Percentiles rank a stretch among this genome's conserved stretches.
phyloP scores from a whole-genome alignment of 2,329 filamentous ascomycete species.

The Stenocarpella maydis region DNA sequence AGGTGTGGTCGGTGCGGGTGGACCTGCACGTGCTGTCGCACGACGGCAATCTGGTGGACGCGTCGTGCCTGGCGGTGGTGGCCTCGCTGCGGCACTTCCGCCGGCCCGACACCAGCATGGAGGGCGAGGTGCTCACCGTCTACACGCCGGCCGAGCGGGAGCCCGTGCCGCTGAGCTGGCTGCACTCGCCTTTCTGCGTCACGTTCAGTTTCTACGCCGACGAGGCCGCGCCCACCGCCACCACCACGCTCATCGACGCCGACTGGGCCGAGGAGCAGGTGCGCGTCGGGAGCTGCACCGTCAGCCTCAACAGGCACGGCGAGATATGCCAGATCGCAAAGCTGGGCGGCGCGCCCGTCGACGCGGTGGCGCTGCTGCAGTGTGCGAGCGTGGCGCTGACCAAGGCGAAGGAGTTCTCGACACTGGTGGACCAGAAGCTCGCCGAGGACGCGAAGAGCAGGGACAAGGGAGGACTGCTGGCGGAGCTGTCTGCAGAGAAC shows the following conservation, averaged over 20 bases:
- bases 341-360: constrained; percentile 82
- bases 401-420: constrained; percentile 83
- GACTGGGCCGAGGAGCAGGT: constrained; percentile 80
- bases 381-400: constrained; percentile 78
- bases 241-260: constrained; percentile 76
- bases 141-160: constrained; percentile 87
- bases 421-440: constrained; percentile 75
- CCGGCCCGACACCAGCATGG: constrained; percentile 86
- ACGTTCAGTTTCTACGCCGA: constrained; percentile 87
- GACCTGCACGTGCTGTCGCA: constrained; percentile 92
- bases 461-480: constrained; percentile 80
- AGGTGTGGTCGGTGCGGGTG: constrained; percentile 90
- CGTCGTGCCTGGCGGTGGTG: constrained; percentile 85
- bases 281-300: constrained; percentile 75
- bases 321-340: constrained; percentile 94
- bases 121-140: constrained; percentile 84
- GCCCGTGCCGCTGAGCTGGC: constrained; percentile 86
- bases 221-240: constrained; percentile 68
- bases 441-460: constrained; percentile 80
- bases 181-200: constrained; percentile 91
- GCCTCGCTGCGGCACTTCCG: constrained; percentile 91
- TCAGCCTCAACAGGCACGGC: constrained; percentile 88
- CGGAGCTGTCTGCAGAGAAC: constrained; percentile 84
- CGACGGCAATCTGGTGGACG: constrained; percentile 90
- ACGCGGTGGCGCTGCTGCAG: constrained; percentile 79